Conservation (phyloP, 352 stramenopile species). For the Pythium insidiosum region DNA sequence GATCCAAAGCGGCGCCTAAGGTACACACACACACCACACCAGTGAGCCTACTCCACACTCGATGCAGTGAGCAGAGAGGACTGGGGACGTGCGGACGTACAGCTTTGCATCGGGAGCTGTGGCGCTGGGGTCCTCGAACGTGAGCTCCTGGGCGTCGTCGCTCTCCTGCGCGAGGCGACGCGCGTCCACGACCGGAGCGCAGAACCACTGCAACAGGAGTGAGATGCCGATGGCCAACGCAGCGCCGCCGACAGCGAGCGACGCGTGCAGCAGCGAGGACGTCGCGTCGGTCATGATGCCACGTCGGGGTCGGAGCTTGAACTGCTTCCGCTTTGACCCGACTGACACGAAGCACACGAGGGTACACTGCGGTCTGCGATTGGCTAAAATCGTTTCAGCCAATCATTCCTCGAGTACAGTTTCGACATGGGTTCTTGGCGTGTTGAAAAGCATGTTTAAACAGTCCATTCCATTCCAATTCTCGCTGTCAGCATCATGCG, state of each 20-base stretch:
- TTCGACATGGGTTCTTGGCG: too few relatives aligned
- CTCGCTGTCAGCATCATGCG: too few relatives aligned
- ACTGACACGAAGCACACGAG: too few relatives aligned
- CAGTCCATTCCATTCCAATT: too few relatives aligned
- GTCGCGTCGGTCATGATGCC: neutral
- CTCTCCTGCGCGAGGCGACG: conserved; percentile 33
- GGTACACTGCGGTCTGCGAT: too few relatives aligned
- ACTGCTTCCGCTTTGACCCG: neutral
- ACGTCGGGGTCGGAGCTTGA: neutral
- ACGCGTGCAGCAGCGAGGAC: conserved; percentile 11
- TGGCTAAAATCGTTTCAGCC: too few relatives aligned
- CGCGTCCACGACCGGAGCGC: conserved; percentile 42
- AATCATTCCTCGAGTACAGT: too few relatives aligned
- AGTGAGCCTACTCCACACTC: too few relatives aligned
- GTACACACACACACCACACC: neutral
- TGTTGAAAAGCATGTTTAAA: too few relatives aligned
- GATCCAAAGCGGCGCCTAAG: conserved; percentile 46
- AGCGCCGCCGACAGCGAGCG: conserved; percentile 15
- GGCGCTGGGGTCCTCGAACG: conserved; percentile 49
- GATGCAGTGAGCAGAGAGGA: too few relatives aligned
- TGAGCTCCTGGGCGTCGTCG: conserved; percentile 45
- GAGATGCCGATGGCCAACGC: conserved; percentile 14
- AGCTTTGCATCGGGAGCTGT: neutral
- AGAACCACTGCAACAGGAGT: conserved; percentile 52
- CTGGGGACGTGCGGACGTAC: too few relatives aligned